Conservation (phyloP, 192 early-diverging fungal species). For the Spizellomyces sp. region DNA sequence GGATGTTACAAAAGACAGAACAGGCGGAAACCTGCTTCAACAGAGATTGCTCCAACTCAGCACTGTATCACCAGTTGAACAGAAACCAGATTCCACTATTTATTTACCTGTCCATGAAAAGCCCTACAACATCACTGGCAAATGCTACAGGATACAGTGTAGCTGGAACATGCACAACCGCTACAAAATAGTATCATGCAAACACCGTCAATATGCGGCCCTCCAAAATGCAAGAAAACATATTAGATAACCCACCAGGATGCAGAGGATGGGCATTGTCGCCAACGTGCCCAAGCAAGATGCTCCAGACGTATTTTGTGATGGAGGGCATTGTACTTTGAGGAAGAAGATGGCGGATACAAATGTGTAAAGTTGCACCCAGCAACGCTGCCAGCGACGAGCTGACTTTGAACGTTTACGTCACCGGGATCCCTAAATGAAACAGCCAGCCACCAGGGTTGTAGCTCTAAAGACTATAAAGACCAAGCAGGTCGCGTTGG, state of each 20-base stretch:
- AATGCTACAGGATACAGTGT: conserved; percentile 21
- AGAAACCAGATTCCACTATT: neutral
- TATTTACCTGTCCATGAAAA: neutral
- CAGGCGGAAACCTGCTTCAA: neutral
- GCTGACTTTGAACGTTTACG: too few species aligned
- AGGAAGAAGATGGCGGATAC: too few species aligned
- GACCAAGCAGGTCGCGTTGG: too few species aligned
- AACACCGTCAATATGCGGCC: too few species aligned
- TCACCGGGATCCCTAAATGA: too few species aligned
- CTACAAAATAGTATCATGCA: neutral
- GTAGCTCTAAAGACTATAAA: too few species aligned
- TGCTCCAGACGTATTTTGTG: conserved; percentile 21
- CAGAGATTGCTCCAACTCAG: neutral
- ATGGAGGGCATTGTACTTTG: conserved; percentile 15
- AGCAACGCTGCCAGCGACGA: too few species aligned
- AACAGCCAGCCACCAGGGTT: too few species aligned
- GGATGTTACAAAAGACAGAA: neutral
- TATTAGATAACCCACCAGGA: neutral
- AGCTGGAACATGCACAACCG: conserved; percentile 16
- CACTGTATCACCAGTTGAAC: neutral
- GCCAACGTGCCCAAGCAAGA: conserved; percentile 24
- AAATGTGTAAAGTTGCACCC: too few species aligned
- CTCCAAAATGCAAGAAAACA: too few species aligned
- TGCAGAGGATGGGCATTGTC: conserved; percentile 22
- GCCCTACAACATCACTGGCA: conserved; percentile 16